phyloP scores from a whole-genome alignment of 2,329 filamentous ascomycete species.

The Epichloe aotearoae region DNA sequence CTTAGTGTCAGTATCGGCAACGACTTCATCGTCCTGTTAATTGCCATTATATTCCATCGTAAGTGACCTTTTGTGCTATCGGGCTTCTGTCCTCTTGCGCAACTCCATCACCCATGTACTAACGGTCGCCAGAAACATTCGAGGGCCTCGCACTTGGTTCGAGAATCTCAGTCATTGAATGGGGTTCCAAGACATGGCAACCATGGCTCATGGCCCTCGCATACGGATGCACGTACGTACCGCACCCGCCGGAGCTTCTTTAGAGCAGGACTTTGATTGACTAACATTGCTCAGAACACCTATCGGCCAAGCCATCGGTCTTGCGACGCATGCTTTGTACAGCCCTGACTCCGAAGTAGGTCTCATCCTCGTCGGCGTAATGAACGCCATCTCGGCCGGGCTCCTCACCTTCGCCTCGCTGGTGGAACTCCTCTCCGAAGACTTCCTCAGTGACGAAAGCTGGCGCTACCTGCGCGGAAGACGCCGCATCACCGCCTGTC shows the following conservation, averaged over 20 bases:
- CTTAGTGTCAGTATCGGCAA: constrained; percentile 65
- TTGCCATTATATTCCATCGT: constrained; percentile 66
- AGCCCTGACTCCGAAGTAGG: constrained; percentile 53
- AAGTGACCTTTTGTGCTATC: neutral
- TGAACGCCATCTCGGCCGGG: constrained; percentile 61
- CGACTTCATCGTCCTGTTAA: constrained; percentile 63
- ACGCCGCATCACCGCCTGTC: constrained; percentile 39
- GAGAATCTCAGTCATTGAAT: constrained; percentile 44
- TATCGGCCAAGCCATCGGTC: constrained; percentile 59
- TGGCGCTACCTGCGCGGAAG: constrained; percentile 42
- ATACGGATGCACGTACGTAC: constrained; percentile 34
- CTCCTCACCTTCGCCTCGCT: constrained; percentile 59
- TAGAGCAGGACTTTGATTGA: neutral
- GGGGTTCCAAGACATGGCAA: constrained; percentile 26
- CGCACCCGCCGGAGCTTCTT: neutral
- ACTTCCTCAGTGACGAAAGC: constrained; percentile 54
- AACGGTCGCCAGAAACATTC: constrained; percentile 22
- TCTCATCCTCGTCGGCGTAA: constrained; percentile 57
- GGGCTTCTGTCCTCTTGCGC: neutral
- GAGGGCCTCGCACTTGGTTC: constrained; percentile 50
- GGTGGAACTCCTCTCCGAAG: constrained; percentile 59
- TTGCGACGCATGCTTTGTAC: constrained; percentile 57
- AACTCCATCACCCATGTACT: neutral
- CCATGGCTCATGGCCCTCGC: constrained; percentile 45
- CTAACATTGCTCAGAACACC: constrained; percentile 32